Percentiles rank a stretch among this genome's conserved stretches.
phyloP scores from a whole-genome alignment of 768 basidiomycete species.

The Macrocybe gigantea region DNA sequence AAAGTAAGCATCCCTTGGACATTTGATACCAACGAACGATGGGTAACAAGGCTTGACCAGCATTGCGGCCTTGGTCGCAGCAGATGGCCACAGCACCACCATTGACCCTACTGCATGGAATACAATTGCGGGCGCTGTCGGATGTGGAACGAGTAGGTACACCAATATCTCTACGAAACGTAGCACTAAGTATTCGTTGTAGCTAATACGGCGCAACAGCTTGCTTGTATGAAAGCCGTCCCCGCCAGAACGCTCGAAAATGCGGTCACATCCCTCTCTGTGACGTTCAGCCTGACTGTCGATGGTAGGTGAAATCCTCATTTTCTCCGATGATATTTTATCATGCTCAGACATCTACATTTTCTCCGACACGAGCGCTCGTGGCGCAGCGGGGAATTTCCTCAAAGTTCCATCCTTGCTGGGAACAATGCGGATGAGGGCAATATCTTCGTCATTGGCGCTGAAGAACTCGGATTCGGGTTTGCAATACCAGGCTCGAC shows the following conservation, averaged over 20 bases:
- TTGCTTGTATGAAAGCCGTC: conserved; percentile 25
- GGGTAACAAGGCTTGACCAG: no score
- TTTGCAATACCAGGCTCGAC: conserved; percentile 20
- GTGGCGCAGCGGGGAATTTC: conserved; percentile 14
- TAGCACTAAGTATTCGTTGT: not conserved
- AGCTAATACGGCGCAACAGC: conserved; percentile 17
- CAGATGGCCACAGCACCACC: not conserved
- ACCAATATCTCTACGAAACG: conserved; percentile 2
- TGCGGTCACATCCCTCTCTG: conserved; percentile 18
- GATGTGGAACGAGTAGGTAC: conserved; percentile 23
- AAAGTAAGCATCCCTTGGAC: conserved; percentile 13
- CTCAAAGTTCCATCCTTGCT: conserved; percentile 13
- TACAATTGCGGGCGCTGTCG: conserved; percentile 18
- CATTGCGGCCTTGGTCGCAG: no score
- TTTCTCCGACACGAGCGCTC: conserved; percentile 20
- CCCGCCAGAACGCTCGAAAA: conserved; percentile 19
- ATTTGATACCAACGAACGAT: not conserved
- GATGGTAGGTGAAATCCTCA: conserved; percentile 27
- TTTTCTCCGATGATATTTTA: conserved; percentile 19
- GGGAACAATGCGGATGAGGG: conserved; percentile 29
- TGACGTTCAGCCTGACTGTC: conserved; percentile 19
- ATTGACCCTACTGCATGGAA: conserved; percentile 21
- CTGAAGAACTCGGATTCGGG: conserved; percentile 19
- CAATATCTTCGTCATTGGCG: conserved; percentile 26
- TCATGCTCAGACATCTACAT: conserved; percentile 22